A percentile compares a stretch with the other conserved stretches of the same genome.
Evolutionary conservation across 495 filamentous ascomycete genomes (phyloP).

Genomic region (Xylaria venustula): DNA sequence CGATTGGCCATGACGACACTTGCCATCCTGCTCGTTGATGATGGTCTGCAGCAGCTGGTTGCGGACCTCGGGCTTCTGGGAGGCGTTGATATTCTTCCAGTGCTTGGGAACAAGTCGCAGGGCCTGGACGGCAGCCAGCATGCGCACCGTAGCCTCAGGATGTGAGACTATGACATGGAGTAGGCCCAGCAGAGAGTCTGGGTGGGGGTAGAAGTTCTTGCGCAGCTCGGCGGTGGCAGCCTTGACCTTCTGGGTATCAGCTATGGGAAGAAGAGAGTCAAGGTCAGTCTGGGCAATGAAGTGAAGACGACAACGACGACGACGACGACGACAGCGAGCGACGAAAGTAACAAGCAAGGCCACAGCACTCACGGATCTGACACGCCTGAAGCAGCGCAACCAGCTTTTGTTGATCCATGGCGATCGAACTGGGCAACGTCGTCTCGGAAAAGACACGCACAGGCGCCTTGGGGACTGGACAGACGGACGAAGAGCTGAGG

Average conservation of each 20-base stretch:
- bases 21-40: conserved; percentile 67
- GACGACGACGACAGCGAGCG: neutral
- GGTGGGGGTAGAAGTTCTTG: conserved; percentile 85
- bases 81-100: conserved; percentile 64
- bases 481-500: conserved; percentile 1
- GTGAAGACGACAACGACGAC: too few relatives aligned
- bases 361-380: conserved; percentile 62
- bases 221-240: conserved; percentile 84
- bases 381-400: conserved; percentile 72
- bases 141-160: conserved; percentile 67
- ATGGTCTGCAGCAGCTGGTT: conserved; percentile 79
- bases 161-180: conserved; percentile 81
- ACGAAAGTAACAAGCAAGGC: neutral
- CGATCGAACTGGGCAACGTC: conserved; percentile 1
- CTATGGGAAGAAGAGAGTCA: conserved; percentile 36
- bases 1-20: conserved; percentile 82
- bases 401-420: conserved; percentile 74
- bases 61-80: conserved; percentile 70
- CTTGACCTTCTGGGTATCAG: conserved; percentile 80
- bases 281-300: conserved; percentile 10
- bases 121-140: conserved; percentile 87
- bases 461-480: conserved; percentile 5
- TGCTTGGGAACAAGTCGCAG: conserved; percentile 79
- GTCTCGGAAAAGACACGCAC: conserved; percentile 1
- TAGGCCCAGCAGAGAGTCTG: conserved; percentile 76